These are phyloP conservation scores for Salix udensis DNA, from an alignment of 345 rosid genomes.

Conservation along the genomic window DNA sequence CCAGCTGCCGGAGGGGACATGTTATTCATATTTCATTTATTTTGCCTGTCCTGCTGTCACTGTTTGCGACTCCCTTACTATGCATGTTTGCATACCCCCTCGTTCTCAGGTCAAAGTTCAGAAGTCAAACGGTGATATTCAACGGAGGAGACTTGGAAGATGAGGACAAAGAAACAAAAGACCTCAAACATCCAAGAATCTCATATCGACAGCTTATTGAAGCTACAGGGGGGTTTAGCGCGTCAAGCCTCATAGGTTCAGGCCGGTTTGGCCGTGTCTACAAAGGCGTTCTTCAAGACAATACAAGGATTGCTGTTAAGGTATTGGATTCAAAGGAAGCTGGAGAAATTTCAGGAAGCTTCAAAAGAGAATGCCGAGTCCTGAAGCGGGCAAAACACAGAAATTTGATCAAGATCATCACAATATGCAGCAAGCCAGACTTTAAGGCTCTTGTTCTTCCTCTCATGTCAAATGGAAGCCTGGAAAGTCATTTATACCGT, in stretches of 20 bases:
- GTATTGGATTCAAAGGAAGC: slow-evolving; percentile 55
- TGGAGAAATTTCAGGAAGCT: slow-evolving; percentile 51
- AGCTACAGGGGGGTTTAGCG: slow-evolving; percentile 74
- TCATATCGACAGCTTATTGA: slow-evolving; percentile 61
- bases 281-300: slow-evolving; percentile 70
- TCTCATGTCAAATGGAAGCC: slow-evolving; percentile 79
- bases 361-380: slow-evolving; percentile 78
- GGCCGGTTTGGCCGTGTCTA: slow-evolving; percentile 85
- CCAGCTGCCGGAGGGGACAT: slow-evolving; percentile 47
- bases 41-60: slow-evolving; percentile 47
- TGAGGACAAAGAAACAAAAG: slow-evolving; percentile 47
- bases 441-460: slow-evolving; percentile 90
- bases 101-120: slow-evolving; percentile 42
- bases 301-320: slow-evolving; percentile 75
- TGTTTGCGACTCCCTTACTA: slow-evolving; percentile 45
- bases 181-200: slow-evolving; percentile 56
- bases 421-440: slow-evolving; percentile 77
- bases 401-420: slow-evolving; percentile 75
- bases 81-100: slow-evolving; percentile 47
- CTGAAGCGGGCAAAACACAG: slow-evolving; percentile 78
- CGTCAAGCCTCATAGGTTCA: slow-evolving; percentile 71
- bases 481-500: slow-evolving; percentile 70
- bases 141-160: slow-evolving; percentile 41
- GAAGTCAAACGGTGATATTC: slow-evolving; percentile 26
- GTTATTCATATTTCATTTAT: slow-evolving; percentile 31